Evolutionary conservation across 208 protist genomes (phyloP), one percentile per base, ranked within the genome.

Genomic region (Trypanosoma congolense): DNA sequence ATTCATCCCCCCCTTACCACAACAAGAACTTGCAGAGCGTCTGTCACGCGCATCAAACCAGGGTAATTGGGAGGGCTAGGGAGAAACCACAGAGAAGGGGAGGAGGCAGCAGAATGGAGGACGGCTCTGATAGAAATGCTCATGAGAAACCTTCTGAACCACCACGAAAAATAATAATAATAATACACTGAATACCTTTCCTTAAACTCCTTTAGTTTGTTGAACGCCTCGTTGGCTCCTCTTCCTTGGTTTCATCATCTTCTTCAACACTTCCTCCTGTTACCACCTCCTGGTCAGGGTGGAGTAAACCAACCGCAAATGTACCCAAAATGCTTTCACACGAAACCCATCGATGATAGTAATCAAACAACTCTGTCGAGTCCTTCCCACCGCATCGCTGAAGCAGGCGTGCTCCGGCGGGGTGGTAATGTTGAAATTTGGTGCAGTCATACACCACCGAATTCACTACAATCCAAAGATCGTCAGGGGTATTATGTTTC

Each of bases 401-500:
- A 35, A 94, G 56, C 9, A 90, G 21, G n/a, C 54, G 59, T 24
- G 64, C 77, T 0, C 83, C 83, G 8, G 79, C 83, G 0, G 84
- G 84, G 68, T 94, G 87, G 31, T 74, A 90, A 28, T 63, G 65
- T 24, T 73, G 65, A 56, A 90, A 93, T 40, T 57, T 38, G 0
- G 83, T 92, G 53, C 71, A 75, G 63, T 93, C 82, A 67, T 92
- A 93, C 5, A 90, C 85, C 1, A 89, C 70, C 19, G 69, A 71
- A 9, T 64, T 54, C 3, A 93, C 56, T 21, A 95, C 80, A 26
- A 92, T 69, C 86, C 85, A 95, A 30, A 89, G 30, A 48, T 88
- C 80, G 43, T 80, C 78, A 19, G 49, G 24, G 0, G 60, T 77
- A 58, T 69, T 76, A 69, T 92, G 88, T 29, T 36, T 24, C 12